Conservation (phyloP, 768 basidiomycete species). For the Suillus variegatus region DNA sequence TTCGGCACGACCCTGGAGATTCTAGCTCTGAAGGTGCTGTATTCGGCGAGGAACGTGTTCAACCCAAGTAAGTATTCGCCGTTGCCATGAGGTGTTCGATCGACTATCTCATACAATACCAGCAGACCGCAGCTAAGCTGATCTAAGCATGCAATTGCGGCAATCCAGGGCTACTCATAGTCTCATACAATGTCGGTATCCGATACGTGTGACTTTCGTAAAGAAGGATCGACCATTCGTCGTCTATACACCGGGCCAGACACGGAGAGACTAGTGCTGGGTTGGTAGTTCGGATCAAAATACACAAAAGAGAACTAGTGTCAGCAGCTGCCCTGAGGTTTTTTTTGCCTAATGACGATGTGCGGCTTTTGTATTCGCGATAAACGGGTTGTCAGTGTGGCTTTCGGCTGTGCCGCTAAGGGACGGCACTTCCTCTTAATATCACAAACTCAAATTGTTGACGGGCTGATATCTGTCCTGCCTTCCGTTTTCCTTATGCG, state of each 20-base stretch:
- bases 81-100: conserved; percentile 7
- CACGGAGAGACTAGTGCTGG: not conserved
- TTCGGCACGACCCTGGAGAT: not conserved
- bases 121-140: not conserved
- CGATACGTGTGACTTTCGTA: not conserved
- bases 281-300: not conserved
- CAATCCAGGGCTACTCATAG: not conserved
- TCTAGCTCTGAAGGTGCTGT: not conserved
- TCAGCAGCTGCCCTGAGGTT: conserved; percentile 25
- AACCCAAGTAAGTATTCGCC: conserved; percentile 5
- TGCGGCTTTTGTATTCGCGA: conserved; percentile 3
- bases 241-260: not conserved
- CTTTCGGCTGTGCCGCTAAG: conserved; percentile 27
- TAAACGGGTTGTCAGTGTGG: conserved; percentile 19
- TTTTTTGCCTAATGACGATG: conserved; percentile 18
- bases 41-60: conserved; percentile 7
- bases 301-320: conserved; percentile 20
- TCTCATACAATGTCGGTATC: not conserved
- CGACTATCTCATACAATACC: not conserved
- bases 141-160: not conserved
- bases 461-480: conserved; percentile 17
- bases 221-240: not conserved
- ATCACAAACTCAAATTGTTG: conserved; percentile 23
- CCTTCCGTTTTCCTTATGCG: conserved; percentile 24
- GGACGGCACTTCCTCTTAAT: conserved; percentile 21